Base-by-base conservation (phyloP, 768 basidiomycete species). In the Termitomyces eurrhizus region DNA sequence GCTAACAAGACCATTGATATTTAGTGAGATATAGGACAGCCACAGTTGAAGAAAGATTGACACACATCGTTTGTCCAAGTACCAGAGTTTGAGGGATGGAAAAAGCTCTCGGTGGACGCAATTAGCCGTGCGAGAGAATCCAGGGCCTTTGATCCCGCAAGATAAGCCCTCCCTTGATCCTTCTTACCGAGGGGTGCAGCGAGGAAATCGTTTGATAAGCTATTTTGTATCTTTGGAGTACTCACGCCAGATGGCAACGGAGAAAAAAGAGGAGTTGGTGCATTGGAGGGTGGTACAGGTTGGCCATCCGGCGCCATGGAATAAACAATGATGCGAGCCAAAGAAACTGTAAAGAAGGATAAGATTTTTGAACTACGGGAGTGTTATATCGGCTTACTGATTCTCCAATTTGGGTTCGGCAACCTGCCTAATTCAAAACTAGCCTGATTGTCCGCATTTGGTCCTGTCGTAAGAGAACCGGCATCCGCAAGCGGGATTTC, bases 71-170 rank as follows among this genome's bases (percentile, higher is more conserved):
- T 74, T 4, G 92, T 92, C 89, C 92, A 94, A 12, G 82, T 78
- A 9, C 93, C 93, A 2, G 90, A 90, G 68, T 93, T 94, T 11
- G 88, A 88, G 0, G 93, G 93, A 69, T 95, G 93, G 75, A 95
- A 96, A 75, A 93, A 94, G 58, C 87, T 87, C 72, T 96, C 94
- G 32, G 87, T 90, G 6, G 92, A 92, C 7, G 90, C 90, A 65
- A 96, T 86, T 62, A 96, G 75, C 70, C 88, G 88, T 12, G 85
- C 86, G n/a, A 96, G 75, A 8, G 92, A 90, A 70, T 95, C 93
- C 58, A 96, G 75, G 4, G 93, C 91, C 70, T 85, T 90, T 26
- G 85, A 90, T 13, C 94, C 94, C 14, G 82, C 94, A n/a, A 94
- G 74, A 70, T 87, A 93, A 3, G 82, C 81, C 67, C 77, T 83